These are phyloP conservation scores for Paramecium sonneborni DNA, from an alignment of 73 alveolate species.

Conservation along the genomic window DNA sequence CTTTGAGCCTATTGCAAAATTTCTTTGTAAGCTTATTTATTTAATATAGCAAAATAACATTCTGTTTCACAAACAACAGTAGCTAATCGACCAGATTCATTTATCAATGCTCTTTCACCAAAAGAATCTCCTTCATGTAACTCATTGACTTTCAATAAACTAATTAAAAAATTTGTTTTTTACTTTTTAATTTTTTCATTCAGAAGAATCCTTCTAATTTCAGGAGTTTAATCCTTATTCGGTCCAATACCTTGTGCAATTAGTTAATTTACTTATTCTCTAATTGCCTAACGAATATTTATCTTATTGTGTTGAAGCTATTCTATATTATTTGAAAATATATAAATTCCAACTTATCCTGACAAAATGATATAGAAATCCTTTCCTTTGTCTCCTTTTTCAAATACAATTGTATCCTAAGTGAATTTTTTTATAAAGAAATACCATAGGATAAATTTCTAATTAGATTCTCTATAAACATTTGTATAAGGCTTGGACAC, in stretches of 20 bases:
- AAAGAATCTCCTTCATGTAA: constrained; percentile 61
- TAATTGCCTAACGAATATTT: background rate
- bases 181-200: constrained; percentile 19
- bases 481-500: background rate
- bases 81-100: constrained; percentile 63
- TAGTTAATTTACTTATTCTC: background rate
- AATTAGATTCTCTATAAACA: background rate
- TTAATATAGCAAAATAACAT: constrained; percentile 46
- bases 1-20: constrained; percentile 26
- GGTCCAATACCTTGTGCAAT: background rate
- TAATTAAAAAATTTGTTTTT: background rate
- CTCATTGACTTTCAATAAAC: constrained; percentile 23
- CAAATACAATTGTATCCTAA: constrained; percentile 25
- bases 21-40: constrained; percentile 30
- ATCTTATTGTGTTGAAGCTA: background rate
- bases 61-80: constrained; percentile 57
- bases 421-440: background rate
- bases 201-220: background rate
- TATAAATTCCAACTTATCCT: constrained; percentile 59
- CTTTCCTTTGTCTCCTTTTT: constrained; percentile 54
- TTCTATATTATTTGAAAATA: constrained; percentile 24
- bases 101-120: constrained; percentile 68
- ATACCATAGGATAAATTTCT: background rate
- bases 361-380: constrained; percentile 54
- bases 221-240: background rate